Evolutionary conservation across 345 rosid genomes (phyloP).

Genomic region (Populus davidiana): DNA sequence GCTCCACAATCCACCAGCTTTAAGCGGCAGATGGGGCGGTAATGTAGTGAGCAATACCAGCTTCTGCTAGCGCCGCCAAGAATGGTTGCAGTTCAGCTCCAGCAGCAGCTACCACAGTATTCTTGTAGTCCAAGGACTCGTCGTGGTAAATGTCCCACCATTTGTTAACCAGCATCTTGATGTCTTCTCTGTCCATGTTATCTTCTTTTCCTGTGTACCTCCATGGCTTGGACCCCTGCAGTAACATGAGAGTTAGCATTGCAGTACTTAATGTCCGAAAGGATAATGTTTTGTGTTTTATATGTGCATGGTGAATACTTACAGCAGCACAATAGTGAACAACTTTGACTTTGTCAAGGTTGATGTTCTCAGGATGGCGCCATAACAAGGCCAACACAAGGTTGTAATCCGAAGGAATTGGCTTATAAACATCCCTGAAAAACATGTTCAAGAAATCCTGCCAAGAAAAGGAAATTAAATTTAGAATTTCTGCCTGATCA

Average conservation of each 20-base stretch:
- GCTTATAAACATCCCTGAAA: constrained; percentile 67
- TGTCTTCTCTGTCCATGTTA: constrained; percentile 86
- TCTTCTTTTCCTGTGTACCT: constrained; percentile 75
- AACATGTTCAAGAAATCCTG: constrained; percentile 85
- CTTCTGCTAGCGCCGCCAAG: constrained; percentile 56
- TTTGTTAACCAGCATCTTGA: constrained; percentile 65
- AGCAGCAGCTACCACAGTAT: background rate
- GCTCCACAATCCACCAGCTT: background rate
- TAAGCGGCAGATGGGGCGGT: constrained; percentile 84
- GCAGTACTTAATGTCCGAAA: background rate
- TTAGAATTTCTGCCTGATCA: too few relatives aligned
- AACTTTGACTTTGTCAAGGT: constrained; percentile 61
- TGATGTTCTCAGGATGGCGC: constrained; percentile 81
- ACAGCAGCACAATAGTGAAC: constrained; percentile 92
- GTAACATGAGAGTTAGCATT: background rate
- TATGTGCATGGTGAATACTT: constrained; percentile 17
- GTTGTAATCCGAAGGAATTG: constrained; percentile 67
- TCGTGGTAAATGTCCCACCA: constrained; percentile 86
- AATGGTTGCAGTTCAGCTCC: constrained; percentile 23
- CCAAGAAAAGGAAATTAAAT: background rate
- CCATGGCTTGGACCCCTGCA: constrained; percentile 89
- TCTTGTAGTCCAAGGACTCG: constrained; percentile 48
- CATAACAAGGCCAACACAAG: constrained; percentile 78
- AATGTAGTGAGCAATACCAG: constrained; percentile 43
- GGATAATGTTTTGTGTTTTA: background rate